phyloP scores from a whole-genome alignment of 768 basidiomycete species.

The Calvatia gigantea region DNA sequence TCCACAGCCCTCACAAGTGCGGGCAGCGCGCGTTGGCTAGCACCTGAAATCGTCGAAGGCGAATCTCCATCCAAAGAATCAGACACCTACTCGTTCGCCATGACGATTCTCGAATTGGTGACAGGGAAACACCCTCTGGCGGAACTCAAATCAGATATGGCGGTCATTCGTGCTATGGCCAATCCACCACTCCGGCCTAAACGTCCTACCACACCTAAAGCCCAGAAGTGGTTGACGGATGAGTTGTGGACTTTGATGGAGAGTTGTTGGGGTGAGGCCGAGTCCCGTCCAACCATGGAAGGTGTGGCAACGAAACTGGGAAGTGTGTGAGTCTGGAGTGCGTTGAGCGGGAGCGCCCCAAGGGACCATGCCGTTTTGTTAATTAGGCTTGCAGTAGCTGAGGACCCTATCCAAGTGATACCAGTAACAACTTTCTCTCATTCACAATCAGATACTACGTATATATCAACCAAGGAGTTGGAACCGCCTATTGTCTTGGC shows the following conservation, averaged over 20 bases:
- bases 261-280: constrained; percentile 42
- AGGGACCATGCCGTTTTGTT: not conserved
- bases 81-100: constrained; percentile 58
- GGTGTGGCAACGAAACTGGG: constrained; percentile 25
- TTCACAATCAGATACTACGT: too few species aligned
- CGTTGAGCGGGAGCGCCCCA: not conserved
- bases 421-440: too few species aligned
- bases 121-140: constrained; percentile 51
- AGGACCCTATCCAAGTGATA: too few species aligned
- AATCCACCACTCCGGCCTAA: constrained; percentile 26
- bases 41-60: constrained; percentile 53
- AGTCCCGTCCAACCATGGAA: constrained; percentile 36
- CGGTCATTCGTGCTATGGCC: constrained; percentile 44
- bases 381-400: too few species aligned
- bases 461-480: too few species aligned
- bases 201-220: constrained; percentile 34
- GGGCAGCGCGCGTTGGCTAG: constrained; percentile 54
- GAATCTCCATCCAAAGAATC: constrained; percentile 41
- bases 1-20: constrained; percentile 38
- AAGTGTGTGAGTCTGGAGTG: not conserved
- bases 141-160: constrained; percentile 43
- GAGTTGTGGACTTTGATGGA: constrained; percentile 44
- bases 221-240: constrained; percentile 39
- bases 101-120: constrained; percentile 57
- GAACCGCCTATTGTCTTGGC: too few species aligned